Conservation (phyloP, 2,329 filamentous ascomycete species). For the Onygenales sp. region DNA sequence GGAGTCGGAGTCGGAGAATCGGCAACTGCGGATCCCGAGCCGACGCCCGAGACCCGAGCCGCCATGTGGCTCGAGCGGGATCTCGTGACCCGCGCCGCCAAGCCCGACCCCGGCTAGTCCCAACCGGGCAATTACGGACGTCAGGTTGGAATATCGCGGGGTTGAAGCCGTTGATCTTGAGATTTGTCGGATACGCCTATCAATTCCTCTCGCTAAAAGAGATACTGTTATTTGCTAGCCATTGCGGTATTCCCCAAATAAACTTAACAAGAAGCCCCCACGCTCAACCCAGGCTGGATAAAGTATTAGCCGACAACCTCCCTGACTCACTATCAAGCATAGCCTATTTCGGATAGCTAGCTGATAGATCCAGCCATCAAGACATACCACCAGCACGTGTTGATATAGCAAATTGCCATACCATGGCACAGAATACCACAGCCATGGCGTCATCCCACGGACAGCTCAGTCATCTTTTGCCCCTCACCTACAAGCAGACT, state of each 20-base stretch:
- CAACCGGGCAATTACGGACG: not conserved
- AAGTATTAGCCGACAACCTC: too few species aligned
- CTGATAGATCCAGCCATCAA: not conserved
- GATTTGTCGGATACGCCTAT: too few species aligned
- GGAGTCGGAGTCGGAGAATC: not conserved
- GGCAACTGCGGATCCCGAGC: not conserved
- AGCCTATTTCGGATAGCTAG: not conserved
- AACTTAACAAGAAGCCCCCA: too few species aligned
- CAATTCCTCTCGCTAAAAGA: too few species aligned
- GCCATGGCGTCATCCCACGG: slow-evolving; percentile 50
- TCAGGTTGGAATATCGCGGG: not conserved
- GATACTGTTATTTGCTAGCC: too few species aligned
- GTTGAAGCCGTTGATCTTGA: too few species aligned
- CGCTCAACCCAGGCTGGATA: too few species aligned
- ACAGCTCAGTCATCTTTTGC: slow-evolving; percentile 63
- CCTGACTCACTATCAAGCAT: too few species aligned
- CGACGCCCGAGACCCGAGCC: not conserved
- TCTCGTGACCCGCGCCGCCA: not conserved
- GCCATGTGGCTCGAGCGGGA: not conserved
- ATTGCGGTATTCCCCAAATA: too few species aligned
- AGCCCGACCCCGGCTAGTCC: not conserved
- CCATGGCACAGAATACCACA: too few species aligned
- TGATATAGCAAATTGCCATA: too few species aligned
- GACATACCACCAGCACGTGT: too few species aligned
- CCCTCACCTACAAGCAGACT: slow-evolving; percentile 71